These are phyloP conservation scores for Endoconidiophora laricicola DNA, from an alignment of 2,329 filamentous ascomycete genomes.

Conservation along the genomic window DNA sequence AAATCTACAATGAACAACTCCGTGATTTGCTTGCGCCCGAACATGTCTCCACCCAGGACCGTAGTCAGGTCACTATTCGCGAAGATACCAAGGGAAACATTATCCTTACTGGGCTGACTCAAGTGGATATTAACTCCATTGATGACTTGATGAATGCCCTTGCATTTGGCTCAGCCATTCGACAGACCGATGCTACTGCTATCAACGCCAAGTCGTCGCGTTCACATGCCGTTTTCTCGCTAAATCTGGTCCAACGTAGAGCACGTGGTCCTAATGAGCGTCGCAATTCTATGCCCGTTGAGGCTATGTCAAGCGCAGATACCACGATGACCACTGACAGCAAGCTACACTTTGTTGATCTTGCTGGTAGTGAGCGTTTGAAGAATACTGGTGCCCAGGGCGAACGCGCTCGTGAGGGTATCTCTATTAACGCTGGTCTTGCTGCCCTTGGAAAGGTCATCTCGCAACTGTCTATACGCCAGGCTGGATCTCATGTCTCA, in stretches of 20 bases:
- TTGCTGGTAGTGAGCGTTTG: slow-evolving; percentile 87
- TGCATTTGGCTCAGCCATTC: slow-evolving; percentile 82
- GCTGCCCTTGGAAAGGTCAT: slow-evolving; percentile 96
- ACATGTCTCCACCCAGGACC: slow-evolving; percentile 48
- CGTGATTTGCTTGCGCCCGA: slow-evolving; percentile 80
- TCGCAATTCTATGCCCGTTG: slow-evolving; percentile 70
- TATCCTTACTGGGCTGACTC: slow-evolving; percentile 73
- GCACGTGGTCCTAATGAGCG: slow-evolving; percentile 49
- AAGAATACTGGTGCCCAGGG: slow-evolving; percentile 96
- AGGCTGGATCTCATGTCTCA: slow-evolving; percentile 77
- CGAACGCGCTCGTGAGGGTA: slow-evolving; percentile 86
- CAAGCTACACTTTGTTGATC: slow-evolving; percentile 96
- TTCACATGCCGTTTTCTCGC: slow-evolving; percentile 90
- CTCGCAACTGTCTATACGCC: slow-evolving; percentile 84
- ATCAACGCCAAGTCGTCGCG: slow-evolving; percentile 96
- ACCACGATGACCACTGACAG: slow-evolving; percentile 77
- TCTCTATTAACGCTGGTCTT: slow-evolving; percentile 92
- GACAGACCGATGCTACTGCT: slow-evolving; percentile 90
- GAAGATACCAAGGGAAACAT: slow-evolving; percentile 93
- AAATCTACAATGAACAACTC: slow-evolving; percentile 96
- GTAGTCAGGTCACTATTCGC: slow-evolving; percentile 70
- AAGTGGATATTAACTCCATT: slow-evolving; percentile 76
- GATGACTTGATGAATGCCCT: slow-evolving; percentile 81
- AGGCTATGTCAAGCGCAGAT: slow-evolving; percentile 51
- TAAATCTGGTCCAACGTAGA: slow-evolving; percentile 83